Conservation (phyloP, 2,329 filamentous ascomycete genomes). For the Cordyceps sp. region DNA sequence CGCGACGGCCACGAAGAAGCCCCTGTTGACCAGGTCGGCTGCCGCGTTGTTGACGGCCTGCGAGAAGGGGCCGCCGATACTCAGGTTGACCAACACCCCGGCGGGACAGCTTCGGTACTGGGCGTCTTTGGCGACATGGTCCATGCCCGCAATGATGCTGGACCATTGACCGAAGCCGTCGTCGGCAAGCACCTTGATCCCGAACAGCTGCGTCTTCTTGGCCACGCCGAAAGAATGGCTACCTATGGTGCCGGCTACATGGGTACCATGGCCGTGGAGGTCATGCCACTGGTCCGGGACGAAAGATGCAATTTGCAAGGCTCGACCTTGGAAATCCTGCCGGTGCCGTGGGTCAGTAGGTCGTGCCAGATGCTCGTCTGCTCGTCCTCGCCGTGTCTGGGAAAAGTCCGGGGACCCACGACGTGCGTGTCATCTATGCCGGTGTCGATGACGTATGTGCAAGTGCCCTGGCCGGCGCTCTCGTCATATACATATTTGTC, state of each 20-base stretch:
- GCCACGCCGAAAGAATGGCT: constrained; percentile 7
- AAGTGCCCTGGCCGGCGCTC: constrained; percentile 6
- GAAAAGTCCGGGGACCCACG: constrained; percentile 14
- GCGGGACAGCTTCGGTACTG: constrained; percentile 6
- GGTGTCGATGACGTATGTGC: constrained; percentile 2
- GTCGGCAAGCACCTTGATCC: constrained; percentile 1
- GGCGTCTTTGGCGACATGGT: constrained; percentile 7
- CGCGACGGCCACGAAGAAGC: constrained; percentile 22
- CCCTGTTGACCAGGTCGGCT: constrained; percentile 15
- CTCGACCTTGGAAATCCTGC: constrained; percentile 8
- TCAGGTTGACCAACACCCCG: constrained; percentile 23
- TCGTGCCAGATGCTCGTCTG: background rate
- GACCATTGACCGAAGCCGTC: background rate
- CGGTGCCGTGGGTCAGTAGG: no score
- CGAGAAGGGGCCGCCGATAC: constrained; percentile 17
- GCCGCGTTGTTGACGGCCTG: constrained; percentile 20
- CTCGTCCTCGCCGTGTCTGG: background rate
- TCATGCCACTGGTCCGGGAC: constrained; percentile 1
- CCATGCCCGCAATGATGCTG: constrained; percentile 1
- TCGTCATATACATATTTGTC: constrained; percentile 16
- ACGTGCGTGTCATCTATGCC: constrained; percentile 9
- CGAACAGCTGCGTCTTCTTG: constrained; percentile 1
- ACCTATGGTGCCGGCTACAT: constrained; percentile 9
- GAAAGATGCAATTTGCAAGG: constrained; percentile 7
- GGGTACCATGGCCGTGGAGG: constrained; percentile 19